Evolutionary conservation across 345 rosid genomes (phyloP).

Genomic region (Erucastrum elatum): DNA sequence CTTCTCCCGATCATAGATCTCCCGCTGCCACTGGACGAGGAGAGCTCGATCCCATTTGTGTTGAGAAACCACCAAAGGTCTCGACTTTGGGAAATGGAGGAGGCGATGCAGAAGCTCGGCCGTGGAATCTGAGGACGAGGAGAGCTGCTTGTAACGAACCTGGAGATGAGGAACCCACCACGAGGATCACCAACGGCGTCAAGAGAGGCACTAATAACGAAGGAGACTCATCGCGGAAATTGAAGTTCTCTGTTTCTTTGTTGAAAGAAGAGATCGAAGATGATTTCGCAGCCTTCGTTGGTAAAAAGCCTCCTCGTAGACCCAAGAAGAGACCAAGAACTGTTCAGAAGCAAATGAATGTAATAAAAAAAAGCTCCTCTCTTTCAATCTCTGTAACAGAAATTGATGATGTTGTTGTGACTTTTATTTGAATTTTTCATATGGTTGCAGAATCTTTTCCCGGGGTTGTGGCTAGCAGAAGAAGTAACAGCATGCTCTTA

Average conservation of each 20-base stretch:
- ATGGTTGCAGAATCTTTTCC: constrained; percentile 63
- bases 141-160: constrained; percentile 60
- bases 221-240: constrained; percentile 28
- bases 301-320: constrained; percentile 55
- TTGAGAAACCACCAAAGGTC: constrained; percentile 35
- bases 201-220: background rate
- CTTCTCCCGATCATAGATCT: constrained; percentile 35
- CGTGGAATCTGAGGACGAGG: constrained; percentile 79
- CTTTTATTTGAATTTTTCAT: too few relatives aligned
- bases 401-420: too few relatives aligned
- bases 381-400: background rate
- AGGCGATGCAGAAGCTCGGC: constrained; percentile 35
- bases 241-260: constrained; percentile 53
- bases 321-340: constrained; percentile 67
- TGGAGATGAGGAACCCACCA: constrained; percentile 29
- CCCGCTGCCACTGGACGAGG: background rate
- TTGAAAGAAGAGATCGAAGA: constrained; percentile 62
- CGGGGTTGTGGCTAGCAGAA: constrained; percentile 59
- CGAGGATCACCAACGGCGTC: constrained; percentile 24
- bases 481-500: constrained; percentile 57
- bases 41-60: constrained; percentile 8
- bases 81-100: constrained; percentile 38
- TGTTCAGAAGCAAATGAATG: constrained; percentile 69
- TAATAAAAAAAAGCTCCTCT: constrained; percentile 9
- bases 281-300: constrained; percentile 53